Percentiles rank a stretch among this genome's conserved stretches.
Conservation (phyloP, 2,329 filamentous ascomycete genomes). For the Dactylellina haptotyla region DNA sequence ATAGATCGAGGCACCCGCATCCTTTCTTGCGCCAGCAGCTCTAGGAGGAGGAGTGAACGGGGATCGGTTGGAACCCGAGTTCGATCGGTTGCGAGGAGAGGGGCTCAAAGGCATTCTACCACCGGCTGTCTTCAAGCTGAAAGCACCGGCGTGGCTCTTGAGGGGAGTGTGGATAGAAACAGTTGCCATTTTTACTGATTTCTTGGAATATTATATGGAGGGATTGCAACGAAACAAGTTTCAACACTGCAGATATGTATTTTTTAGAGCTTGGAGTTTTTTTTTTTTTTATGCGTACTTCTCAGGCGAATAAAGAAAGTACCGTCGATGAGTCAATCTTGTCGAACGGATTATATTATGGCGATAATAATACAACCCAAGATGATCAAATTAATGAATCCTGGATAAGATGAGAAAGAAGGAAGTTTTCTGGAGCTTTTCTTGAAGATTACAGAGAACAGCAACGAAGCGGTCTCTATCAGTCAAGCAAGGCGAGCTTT, state of each 20-base stretch:
- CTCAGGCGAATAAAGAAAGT: slow-evolving; percentile 42
- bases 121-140: slow-evolving; percentile 90
- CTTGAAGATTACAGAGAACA: neutral
- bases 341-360: slow-evolving; percentile 55
- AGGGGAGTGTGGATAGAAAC: slow-evolving; percentile 85
- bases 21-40: slow-evolving; percentile 62
- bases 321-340: slow-evolving; percentile 49
- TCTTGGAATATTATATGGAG: slow-evolving; percentile 57
- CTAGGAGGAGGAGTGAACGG: slow-evolving; percentile 75
- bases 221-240: slow-evolving; percentile 28
- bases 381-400: slow-evolving; percentile 55
- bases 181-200: slow-evolving; percentile 76
- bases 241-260: slow-evolving; percentile 16
- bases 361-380: slow-evolving; percentile 54
- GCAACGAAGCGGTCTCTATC: slow-evolving; percentile 1
- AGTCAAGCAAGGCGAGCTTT: slow-evolving; percentile 10
- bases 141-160: slow-evolving; percentile 93
- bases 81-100: slow-evolving; percentile 76
- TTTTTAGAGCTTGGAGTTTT: neutral
- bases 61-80: slow-evolving; percentile 72
- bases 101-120: slow-evolving; percentile 94
- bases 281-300: slow-evolving; percentile 20
- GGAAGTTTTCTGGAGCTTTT: slow-evolving; percentile 1
- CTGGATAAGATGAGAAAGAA: slow-evolving; percentile 37
- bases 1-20: slow-evolving; percentile 72